Percentiles rank a stretch among this genome's conserved stretches.
Evolutionary conservation across 768 basidiomycete species (phyloP).

Genomic region (Dendrothele bispora): DNA sequence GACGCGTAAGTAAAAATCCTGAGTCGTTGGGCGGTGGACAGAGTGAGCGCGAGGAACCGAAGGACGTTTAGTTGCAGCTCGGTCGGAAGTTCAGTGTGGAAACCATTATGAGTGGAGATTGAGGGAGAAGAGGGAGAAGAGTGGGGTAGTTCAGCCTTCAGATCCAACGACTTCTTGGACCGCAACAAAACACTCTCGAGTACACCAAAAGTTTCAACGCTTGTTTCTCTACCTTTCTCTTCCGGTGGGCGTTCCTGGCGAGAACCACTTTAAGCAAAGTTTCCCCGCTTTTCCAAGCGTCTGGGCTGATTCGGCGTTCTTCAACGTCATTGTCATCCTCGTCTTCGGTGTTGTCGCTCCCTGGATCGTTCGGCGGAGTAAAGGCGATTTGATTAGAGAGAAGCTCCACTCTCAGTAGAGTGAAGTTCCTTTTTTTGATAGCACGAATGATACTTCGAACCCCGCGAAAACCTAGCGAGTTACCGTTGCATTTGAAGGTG

Average conservation of each 20-base stretch:
- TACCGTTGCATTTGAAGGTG: conserved; percentile 55
- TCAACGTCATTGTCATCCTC: conserved; percentile 29
- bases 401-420: conserved; percentile 47
- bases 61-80: conserved; percentile 62
- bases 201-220: conserved; percentile 51
- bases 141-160: background rate
- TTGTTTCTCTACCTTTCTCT: conserved; percentile 38
- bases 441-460: conserved; percentile 45
- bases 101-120: background rate
- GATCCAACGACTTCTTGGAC: conserved; percentile 13
- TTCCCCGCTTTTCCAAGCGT: conserved; percentile 37
- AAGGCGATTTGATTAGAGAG: conserved; percentile 46
- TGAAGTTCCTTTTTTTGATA: conserved; percentile 45
- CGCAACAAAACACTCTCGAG: conserved; percentile 51
- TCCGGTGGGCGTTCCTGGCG: conserved; percentile 43
- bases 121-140: conserved; percentile 32
- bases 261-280: conserved; percentile 32
- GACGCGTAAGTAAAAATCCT: conserved; percentile 55
- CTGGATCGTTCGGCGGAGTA: conserved; percentile 43
- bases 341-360: conserved; percentile 41
- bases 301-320: conserved; percentile 10
- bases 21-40: conserved; percentile 55
- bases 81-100: conserved; percentile 50
- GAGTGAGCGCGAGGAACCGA: conserved; percentile 53
- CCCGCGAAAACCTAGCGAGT: conserved; percentile 46